A percentile compares a stretch with the other conserved stretches of the same genome.
Conservation (phyloP, 1,284 basidiomycete species). For the Ceratobasidium theobromae region DNA sequence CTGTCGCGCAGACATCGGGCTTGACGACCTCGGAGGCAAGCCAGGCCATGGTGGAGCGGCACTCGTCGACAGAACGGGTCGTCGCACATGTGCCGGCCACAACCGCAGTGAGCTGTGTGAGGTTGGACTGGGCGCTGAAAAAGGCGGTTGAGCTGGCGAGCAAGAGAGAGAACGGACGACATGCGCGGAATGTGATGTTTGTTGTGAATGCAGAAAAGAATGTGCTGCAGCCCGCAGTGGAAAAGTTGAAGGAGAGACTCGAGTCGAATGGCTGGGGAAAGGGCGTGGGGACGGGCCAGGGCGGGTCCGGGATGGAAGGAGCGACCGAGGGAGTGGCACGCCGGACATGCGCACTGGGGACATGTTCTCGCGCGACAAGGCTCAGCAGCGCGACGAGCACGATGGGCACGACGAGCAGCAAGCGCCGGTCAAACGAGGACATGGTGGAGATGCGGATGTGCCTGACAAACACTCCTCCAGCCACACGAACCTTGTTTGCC, state of each 20-base stretch:
- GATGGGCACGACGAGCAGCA: too few relatives aligned
- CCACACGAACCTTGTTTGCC: too few relatives aligned
- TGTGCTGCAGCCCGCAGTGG: conserved; percentile 40
- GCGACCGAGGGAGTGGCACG: conserved; percentile 24
- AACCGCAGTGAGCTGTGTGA: conserved; percentile 42
- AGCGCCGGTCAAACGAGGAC: too few relatives aligned
- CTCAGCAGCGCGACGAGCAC: too few relatives aligned
- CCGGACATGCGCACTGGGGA: too few relatives aligned
- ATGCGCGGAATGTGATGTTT: conserved; percentile 42
- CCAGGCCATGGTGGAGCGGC: conserved; percentile 34
- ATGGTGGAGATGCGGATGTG: too few relatives aligned
- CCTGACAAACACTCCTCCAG: too few relatives aligned
- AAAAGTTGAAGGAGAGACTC: conserved; percentile 42
- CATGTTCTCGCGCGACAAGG: too few relatives aligned
- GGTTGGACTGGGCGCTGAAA: conserved; percentile 40
- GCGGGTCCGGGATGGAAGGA: conserved; percentile 38
- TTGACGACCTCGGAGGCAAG: conserved; percentile 34
- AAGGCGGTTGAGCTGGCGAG: conserved; percentile 43
- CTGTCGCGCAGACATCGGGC: conserved; percentile 33
- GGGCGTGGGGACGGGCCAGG: conserved; percentile 39
- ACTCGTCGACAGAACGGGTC: conserved; percentile 17
- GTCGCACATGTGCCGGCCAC: conserved; percentile 38
- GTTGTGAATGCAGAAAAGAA: conserved; percentile 42
- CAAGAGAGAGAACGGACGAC: conserved; percentile 46
- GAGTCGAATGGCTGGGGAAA: conserved; percentile 45